Percentiles rank a stretch among this genome's conserved stretches.
Conservation (phyloP, 148 eudicot genomes). For the Vaccinium corymbosum region DNA sequence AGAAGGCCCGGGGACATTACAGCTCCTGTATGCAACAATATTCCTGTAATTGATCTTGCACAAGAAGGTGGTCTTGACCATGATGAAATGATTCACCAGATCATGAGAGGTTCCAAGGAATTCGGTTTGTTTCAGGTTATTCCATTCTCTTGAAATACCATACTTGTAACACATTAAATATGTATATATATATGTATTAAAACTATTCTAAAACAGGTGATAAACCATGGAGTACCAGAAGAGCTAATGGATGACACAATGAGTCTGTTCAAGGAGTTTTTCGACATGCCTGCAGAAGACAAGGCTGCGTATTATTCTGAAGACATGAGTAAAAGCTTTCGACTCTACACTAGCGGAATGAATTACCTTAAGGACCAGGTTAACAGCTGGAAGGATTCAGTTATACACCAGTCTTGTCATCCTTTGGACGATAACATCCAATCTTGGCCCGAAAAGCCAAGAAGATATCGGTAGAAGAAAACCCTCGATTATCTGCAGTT, state of each 20-base stretch:
- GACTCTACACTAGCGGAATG: conserved; percentile 27
- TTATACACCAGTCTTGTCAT: conserved; percentile 13
- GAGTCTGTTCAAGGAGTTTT: conserved; percentile 23
- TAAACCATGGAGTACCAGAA: conserved; percentile 28
- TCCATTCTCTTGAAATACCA: not conserved
- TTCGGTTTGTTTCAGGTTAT: not conserved
- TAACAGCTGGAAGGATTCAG: conserved; percentile 23
- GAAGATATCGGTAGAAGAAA: conserved; percentile 13
- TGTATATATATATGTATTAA: too few relatives aligned
- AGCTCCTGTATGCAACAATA: not conserved
- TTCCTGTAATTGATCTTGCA: not conserved
- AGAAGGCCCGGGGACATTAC: not conserved
- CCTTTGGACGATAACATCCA: conserved; percentile 19
- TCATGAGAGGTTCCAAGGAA: not conserved
- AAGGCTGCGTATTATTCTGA: conserved; percentile 20
- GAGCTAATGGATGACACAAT: conserved; percentile 24
- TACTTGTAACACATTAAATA: not conserved
- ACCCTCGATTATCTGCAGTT: not conserved
- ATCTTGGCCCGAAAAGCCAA: conserved; percentile 28
- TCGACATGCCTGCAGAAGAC: conserved; percentile 17
- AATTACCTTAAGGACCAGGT: conserved; percentile 11
- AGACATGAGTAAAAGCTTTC: conserved; percentile 3
- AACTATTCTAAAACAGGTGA: not conserved
- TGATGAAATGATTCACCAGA: not conserved
- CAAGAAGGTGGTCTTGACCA: not conserved